Percentiles rank a stretch among this genome's conserved stretches.
Evolutionary conservation across 768 basidiomycete species (phyloP).

Genomic region (Xanthoconium purpureum): DNA sequence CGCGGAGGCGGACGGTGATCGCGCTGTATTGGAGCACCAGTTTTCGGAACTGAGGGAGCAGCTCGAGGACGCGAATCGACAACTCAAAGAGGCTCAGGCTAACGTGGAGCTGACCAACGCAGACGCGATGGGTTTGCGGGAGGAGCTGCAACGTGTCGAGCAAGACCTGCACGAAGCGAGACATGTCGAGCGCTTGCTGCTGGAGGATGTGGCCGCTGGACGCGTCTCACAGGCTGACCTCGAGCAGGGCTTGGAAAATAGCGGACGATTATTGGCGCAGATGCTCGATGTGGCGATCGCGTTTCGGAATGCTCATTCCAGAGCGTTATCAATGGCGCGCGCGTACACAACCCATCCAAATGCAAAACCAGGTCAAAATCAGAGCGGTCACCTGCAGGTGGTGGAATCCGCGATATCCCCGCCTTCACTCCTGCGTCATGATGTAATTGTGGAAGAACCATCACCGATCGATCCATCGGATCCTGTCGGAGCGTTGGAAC

Average conservation of each 20-base stretch:
- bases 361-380: conserved; percentile 41
- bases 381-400: conserved; percentile 31
- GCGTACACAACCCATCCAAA: conserved; percentile 52
- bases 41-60: conserved; percentile 68
- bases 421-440: conserved; percentile 45
- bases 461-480: conserved; percentile 78
- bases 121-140: conserved; percentile 64
- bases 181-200: conserved; percentile 63
- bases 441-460: conserved; percentile 56
- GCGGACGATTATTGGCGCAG: conserved; percentile 71
- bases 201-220: conserved; percentile 72
- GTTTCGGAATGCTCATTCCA: conserved; percentile 74
- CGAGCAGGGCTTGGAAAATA: conserved; percentile 64
- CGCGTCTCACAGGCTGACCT: conserved; percentile 64
- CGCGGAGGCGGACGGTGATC: conserved; percentile 90
- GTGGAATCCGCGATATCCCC: conserved; percentile 50
- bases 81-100: conserved; percentile 59
- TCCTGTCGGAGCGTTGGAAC: conserved; percentile 64
- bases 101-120: conserved; percentile 63
- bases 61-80: conserved; percentile 57
- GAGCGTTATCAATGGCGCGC: conserved; percentile 62
- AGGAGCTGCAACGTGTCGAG: conserved; percentile 70
- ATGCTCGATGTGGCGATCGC: conserved; percentile 76
- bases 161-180: conserved; percentile 67
- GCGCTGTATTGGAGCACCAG: conserved; percentile 88